A percentile compares a stretch with the other conserved stretches of the same genome.
These are phyloP conservation scores for Uromyces viciae-fabae DNA, from an alignment of 1,284 basidiomycete genomes.

Conservation along the genomic window DNA sequence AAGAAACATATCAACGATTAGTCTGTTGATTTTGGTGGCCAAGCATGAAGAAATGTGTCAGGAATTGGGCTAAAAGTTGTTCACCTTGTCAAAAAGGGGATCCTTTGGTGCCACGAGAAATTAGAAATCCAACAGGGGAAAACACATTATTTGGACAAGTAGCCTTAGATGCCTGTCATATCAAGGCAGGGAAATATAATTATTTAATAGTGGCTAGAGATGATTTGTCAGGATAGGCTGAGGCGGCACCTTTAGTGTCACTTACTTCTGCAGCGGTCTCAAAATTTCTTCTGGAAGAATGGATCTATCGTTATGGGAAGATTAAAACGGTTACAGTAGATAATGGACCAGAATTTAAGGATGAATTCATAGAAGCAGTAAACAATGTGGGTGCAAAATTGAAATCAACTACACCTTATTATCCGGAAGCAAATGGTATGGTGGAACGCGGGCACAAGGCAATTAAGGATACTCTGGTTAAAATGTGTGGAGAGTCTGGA, in stretches of 20 bases:
- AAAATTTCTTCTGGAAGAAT: background rate
- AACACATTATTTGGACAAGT: background rate
- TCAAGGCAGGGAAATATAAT: background rate
- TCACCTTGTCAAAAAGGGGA: background rate
- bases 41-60: background rate
- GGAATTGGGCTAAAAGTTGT: background rate
- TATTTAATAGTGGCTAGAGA: background rate
- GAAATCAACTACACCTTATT: background rate
- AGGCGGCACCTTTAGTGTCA: background rate
- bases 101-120: background rate
- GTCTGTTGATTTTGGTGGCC: background rate
- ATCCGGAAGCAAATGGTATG: background rate
- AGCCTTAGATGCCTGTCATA: background rate
- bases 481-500: background rate
- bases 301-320: background rate
- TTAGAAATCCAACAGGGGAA: background rate
- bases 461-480: background rate
- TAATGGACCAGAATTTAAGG: background rate
- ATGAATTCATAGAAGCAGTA: background rate
- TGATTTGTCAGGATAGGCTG: background rate
- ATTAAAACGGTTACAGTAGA: background rate
- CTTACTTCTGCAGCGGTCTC: background rate
- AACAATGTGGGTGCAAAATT: background rate
- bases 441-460: background rate
- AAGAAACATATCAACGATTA: background rate